These are phyloP conservation scores for Leccinum fibrillosum DNA, from an alignment of 768 basidiomycete genomes.

Conservation along the genomic window DNA sequence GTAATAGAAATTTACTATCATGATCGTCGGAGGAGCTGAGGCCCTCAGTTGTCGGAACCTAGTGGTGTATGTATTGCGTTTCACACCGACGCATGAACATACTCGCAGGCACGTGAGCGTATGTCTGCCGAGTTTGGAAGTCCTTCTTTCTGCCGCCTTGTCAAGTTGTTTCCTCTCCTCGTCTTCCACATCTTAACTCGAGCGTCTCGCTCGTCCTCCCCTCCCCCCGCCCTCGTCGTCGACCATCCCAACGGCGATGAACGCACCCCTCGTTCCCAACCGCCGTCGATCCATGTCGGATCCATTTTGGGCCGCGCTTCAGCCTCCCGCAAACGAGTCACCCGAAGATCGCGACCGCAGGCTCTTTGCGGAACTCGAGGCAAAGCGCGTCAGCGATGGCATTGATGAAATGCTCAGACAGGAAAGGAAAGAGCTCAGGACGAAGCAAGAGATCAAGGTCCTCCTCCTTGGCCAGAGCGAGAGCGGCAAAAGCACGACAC, in stretches of 20 bases:
- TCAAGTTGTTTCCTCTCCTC: slow-evolving; percentile 13
- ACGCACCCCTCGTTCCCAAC: slow-evolving; percentile 33
- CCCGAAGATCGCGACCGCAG: slow-evolving; percentile 61
- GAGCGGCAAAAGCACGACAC: slow-evolving; percentile 84
- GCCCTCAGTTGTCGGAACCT: background rate
- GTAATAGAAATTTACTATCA: background rate
- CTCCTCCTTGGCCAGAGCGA: slow-evolving; percentile 85
- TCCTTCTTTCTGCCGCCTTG: slow-evolving; percentile 16
- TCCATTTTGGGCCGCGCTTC: slow-evolving; percentile 64
- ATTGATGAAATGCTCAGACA: slow-evolving; percentile 78
- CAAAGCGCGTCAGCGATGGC: slow-evolving; percentile 67
- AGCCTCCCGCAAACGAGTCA: slow-evolving; percentile 72
- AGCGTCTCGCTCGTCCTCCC: slow-evolving; percentile 13
- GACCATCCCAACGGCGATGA: slow-evolving; percentile 16
- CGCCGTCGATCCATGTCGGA: slow-evolving; percentile 54
- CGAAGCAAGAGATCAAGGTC: slow-evolving; percentile 66
- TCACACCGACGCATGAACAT: background rate
- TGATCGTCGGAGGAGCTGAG: background rate
- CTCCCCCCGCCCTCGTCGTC: slow-evolving; percentile 3
- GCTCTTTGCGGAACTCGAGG: slow-evolving; percentile 64
- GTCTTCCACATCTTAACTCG: slow-evolving; percentile 17
- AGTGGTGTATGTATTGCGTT: background rate
- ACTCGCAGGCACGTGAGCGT: slow-evolving; percentile 14
- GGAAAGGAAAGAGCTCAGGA: slow-evolving; percentile 61
- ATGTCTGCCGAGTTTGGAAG: slow-evolving; percentile 23